Base-by-base conservation (phyloP, 73 alveolate genomes). In the Durusdinium trenchii region DNA sequence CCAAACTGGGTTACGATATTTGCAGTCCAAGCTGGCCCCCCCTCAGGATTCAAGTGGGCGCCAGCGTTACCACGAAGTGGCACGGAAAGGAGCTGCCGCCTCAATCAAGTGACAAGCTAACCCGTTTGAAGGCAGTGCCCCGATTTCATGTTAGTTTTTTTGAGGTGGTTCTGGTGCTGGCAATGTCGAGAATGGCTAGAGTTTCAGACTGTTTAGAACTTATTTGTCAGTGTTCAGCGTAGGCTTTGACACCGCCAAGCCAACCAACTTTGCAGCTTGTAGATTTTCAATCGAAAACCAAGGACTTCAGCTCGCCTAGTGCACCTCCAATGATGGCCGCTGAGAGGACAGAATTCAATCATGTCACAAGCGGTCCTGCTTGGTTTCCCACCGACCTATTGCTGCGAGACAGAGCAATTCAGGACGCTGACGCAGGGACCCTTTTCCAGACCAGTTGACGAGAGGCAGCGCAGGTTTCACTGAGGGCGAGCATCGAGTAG, bases 21-120 rank as follows among this genome's bases (percentile, higher is more conserved):
- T n/a, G 84, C 12, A 12, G 12, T 12, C 23, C 23, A 23, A 12
- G 12, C 23, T 57, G 69, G 69, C 69, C 12, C 32, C 69, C 23
- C 5, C 85, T 38, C 40, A 78, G 87, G 87, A 42, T 78, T 28
- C 51, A 42, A 14, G 30, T 10, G 9, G 87, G 87, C 6, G n/a
- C 87, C 20, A 9, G 23, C 6, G 87, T 78, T 14, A 78, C 62
- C 43, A 78, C 87, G 14, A 42, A 28, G 62, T 78, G 87, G 87
- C 87, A 78, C 46, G 87, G 87, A 1, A 78, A 78, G 40, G 87
- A 78, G 87, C n/a, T n/a, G n/a, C n/a, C n/a, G n/a, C n/a, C n/a
- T n/a, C n/a, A n/a, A n/a, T n/a, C n/a, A n/a, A n/a, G n/a, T n/a
- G n/a, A n/a, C n/a, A n/a, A n/a, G n/a, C n/a, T n/a, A n/a, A n/a